Conservation (phyloP, 305 asterid genomes). For the Fraxinus sp. region DNA sequence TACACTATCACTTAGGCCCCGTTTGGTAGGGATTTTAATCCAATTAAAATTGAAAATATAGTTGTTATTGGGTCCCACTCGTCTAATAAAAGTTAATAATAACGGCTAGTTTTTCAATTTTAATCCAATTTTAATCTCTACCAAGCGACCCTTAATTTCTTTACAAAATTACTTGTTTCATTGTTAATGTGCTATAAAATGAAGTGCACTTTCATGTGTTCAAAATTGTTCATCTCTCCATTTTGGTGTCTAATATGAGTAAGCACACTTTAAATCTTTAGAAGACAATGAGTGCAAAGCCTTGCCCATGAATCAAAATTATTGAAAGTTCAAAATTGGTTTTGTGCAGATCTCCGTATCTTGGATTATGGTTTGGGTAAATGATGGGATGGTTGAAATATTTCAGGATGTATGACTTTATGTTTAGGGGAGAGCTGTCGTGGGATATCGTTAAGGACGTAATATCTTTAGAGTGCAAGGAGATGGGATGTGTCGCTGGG, state of each 20-base stretch:
- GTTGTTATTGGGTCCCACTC: no score
- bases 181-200: neutral
- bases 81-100: no score
- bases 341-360: neutral
- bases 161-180: neutral
- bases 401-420: neutral
- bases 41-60: no score
- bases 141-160: neutral
- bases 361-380: neutral
- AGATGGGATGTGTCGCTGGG: neutral
- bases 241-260: neutral
- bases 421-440: neutral
- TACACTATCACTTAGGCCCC: neutral
- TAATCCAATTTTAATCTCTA: no score
- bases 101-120: no score
- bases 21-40: no score
- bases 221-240: neutral
- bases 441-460: neutral
- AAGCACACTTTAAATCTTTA: neutral
- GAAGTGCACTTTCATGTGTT: neutral
- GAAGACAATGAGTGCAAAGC: neutral
- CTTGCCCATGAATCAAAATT: neutral
- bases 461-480: neutral
- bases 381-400: neutral
- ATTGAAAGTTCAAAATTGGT: neutral